phyloP scores from a whole-genome alignment of 2,329 filamentous ascomycete species.

The Aspergillus amoenus region DNA sequence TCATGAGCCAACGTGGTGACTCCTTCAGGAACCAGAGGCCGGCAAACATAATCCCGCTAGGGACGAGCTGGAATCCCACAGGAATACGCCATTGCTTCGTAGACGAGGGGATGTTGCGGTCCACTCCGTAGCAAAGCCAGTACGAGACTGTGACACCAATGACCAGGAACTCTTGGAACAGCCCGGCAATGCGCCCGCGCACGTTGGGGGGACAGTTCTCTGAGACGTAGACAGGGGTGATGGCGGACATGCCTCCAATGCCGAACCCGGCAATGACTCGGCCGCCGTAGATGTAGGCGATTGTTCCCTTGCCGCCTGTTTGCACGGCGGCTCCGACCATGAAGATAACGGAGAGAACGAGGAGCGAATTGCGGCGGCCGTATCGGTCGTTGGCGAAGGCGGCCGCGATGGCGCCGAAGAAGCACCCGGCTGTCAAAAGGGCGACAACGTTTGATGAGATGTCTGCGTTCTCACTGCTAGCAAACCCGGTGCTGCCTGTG shows the following conservation, averaged over 20 bases:
- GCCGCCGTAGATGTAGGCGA: constrained; percentile 38
- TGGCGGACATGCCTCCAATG: constrained; percentile 40
- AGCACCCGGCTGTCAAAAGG: constrained; percentile 39
- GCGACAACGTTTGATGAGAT: constrained; percentile 41
- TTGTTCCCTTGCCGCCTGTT: constrained; percentile 28
- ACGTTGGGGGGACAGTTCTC: constrained; percentile 35
- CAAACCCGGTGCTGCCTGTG: constrained; percentile 30
- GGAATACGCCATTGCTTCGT: constrained; percentile 55
- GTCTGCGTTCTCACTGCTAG: constrained; percentile 33
- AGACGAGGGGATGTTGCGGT: constrained; percentile 43
- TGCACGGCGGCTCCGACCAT: constrained; percentile 37
- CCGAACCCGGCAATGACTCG: constrained; percentile 39
- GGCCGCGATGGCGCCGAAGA: constrained; percentile 39
- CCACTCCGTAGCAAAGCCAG: constrained; percentile 55
- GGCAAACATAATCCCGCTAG: constrained; percentile 50
- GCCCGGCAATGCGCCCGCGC: constrained; percentile 35
- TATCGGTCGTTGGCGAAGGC: constrained; percentile 36
- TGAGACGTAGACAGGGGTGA: constrained; percentile 39
- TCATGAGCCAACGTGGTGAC: constrained; percentile 55
- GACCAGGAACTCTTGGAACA: constrained; percentile 40
- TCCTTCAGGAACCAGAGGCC: constrained; percentile 55
- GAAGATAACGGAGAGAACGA: constrained; percentile 35
- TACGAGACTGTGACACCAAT: constrained; percentile 50
- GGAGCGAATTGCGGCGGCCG: constrained; percentile 37
- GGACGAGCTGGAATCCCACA: constrained; percentile 54